A percentile compares a stretch with the other conserved stretches of the same genome.
Evolutionary conservation across 192 early-diverging fungal genomes (phyloP).

Genomic region (Coemansia nantahalensis): DNA sequence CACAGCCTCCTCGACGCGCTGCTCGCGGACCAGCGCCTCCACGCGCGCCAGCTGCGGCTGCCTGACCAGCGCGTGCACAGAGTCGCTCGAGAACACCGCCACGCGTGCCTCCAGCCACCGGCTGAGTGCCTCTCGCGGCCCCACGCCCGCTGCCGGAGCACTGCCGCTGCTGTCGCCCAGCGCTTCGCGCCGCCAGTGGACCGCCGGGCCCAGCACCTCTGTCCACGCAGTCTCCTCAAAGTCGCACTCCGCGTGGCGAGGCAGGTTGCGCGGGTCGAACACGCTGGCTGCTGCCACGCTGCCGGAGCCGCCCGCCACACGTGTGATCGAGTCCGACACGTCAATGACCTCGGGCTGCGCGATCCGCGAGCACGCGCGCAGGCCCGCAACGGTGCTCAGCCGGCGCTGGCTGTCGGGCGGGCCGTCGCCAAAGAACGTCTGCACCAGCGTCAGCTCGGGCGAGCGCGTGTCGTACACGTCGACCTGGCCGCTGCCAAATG

Average conservation of each 20-base stretch:
- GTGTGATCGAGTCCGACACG: neutral
- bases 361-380: slow-evolving; percentile 6
- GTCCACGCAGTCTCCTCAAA: slow-evolving; percentile 13
- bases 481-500: slow-evolving; percentile 23
- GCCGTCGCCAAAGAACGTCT: slow-evolving; percentile 26
- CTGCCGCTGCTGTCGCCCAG: slow-evolving; percentile 12
- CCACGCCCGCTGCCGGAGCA: neutral
- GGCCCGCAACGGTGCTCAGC: slow-evolving; percentile 12
- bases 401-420: slow-evolving; percentile 20
- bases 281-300: neutral
- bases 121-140: slow-evolving; percentile 15
- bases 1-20: slow-evolving; percentile 40
- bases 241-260: neutral
- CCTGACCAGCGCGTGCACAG: slow-evolving; percentile 18
- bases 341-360: slow-evolving; percentile 30
- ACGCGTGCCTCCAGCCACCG: slow-evolving; percentile 5
- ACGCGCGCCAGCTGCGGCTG: slow-evolving; percentile 26
- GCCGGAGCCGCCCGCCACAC: neutral
- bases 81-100: slow-evolving; percentile 13
- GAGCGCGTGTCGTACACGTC: slow-evolving; percentile 40
- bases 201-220: slow-evolving; percentile 2
- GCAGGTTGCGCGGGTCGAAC: neutral
- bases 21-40: slow-evolving; percentile 12
- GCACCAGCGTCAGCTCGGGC: slow-evolving; percentile 32
- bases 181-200: slow-evolving; percentile 17